A percentile compares a stretch with the other conserved stretches of the same genome.
These are phyloP conservation scores for Anthostomella pinea DNA, from an alignment of 2,329 filamentous ascomycete species.

Conservation along the genomic window DNA sequence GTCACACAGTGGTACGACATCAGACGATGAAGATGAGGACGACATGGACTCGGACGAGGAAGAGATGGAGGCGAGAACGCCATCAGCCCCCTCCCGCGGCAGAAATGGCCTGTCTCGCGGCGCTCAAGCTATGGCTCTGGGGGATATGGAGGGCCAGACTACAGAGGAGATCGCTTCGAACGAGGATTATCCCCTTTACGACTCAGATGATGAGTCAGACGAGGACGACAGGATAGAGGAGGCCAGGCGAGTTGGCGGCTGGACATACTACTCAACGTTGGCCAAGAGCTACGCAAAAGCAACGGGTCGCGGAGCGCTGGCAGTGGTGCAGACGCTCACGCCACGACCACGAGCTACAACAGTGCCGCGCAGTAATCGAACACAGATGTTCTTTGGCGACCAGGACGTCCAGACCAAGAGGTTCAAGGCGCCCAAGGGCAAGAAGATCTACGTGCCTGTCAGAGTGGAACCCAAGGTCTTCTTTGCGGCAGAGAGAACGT, in stretches of 20 bases:
- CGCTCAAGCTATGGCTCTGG: conserved; percentile 17
- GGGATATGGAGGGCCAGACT: conserved; percentile 82
- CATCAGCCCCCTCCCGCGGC: conserved; percentile 9
- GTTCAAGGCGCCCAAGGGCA: conserved; percentile 74
- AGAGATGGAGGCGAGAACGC: conserved; percentile 31
- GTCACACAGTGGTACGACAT: conserved; percentile 73
- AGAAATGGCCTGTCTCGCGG: conserved; percentile 19
- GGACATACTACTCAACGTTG: conserved; percentile 67
- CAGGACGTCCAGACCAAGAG: conserved; percentile 55
- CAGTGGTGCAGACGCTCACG: conserved; percentile 47
- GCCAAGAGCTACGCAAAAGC: conserved; percentile 43
- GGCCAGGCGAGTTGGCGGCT: conserved; percentile 72
- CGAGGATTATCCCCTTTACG: conserved; percentile 83
- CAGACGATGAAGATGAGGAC: conserved; percentile 72
- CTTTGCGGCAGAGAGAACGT: conserved; percentile 93
- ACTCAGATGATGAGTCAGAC: conserved; percentile 82
- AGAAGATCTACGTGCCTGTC: conserved; percentile 93
- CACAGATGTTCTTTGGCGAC: conserved; percentile 51
- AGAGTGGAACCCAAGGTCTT: conserved; percentile 97
- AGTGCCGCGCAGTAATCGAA: conserved; percentile 56
- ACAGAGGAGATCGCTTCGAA: conserved; percentile 56
- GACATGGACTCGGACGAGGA: conserved; percentile 67
- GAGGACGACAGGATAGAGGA: conserved; percentile 74
- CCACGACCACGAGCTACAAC: conserved; percentile 54
- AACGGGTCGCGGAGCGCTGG: conserved; percentile 41